Conservation (phyloP, 2,329 filamentous ascomycete genomes). For the Lachnellula occidentalis region DNA sequence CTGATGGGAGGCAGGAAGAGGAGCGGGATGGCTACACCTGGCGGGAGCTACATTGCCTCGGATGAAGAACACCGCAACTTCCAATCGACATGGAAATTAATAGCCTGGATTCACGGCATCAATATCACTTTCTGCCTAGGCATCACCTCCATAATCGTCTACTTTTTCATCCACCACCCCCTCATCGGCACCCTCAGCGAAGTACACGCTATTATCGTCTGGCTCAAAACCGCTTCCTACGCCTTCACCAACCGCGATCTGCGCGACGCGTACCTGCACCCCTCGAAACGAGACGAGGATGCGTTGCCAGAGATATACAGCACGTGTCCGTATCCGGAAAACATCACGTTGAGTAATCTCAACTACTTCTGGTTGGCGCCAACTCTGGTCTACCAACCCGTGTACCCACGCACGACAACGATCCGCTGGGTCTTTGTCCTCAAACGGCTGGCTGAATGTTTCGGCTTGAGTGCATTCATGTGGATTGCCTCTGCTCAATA, state of each 20-base stretch:
- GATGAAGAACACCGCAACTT: slow-evolving; percentile 55
- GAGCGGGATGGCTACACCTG: slow-evolving; percentile 28
- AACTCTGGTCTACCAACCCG: slow-evolving; percentile 92
- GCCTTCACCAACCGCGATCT: slow-evolving; percentile 95
- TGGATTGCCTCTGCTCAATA: slow-evolving; percentile 96
- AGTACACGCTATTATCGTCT: slow-evolving; percentile 88
- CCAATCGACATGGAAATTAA: slow-evolving; percentile 69
- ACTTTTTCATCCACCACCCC: slow-evolving; percentile 87
- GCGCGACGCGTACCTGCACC: slow-evolving; percentile 82
- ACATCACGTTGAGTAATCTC: slow-evolving; percentile 83
- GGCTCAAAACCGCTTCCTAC: slow-evolving; percentile 93
- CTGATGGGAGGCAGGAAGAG: slow-evolving; percentile 48
- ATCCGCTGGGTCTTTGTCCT: slow-evolving; percentile 85
- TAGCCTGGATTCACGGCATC: slow-evolving; percentile 73
- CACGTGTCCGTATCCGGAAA: slow-evolving; percentile 79
- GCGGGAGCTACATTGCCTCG: slow-evolving; percentile 28
- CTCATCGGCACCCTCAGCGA: slow-evolving; percentile 88
- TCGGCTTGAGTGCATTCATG: slow-evolving; percentile 78
- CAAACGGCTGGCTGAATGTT: slow-evolving; percentile 74
- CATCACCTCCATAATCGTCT: slow-evolving; percentile 80
- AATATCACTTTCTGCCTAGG: slow-evolving; percentile 79
- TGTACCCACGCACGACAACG: slow-evolving; percentile 77
- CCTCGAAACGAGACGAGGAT: slow-evolving; percentile 58
- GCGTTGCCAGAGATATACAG: slow-evolving; percentile 77
- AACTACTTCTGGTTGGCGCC: slow-evolving; percentile 98